Percentiles rank a stretch among this genome's conserved stretches.
phyloP scores from a whole-genome alignment of 2,329 filamentous ascomycete genomes.

The Cryoendolithus antarcticus region DNA sequence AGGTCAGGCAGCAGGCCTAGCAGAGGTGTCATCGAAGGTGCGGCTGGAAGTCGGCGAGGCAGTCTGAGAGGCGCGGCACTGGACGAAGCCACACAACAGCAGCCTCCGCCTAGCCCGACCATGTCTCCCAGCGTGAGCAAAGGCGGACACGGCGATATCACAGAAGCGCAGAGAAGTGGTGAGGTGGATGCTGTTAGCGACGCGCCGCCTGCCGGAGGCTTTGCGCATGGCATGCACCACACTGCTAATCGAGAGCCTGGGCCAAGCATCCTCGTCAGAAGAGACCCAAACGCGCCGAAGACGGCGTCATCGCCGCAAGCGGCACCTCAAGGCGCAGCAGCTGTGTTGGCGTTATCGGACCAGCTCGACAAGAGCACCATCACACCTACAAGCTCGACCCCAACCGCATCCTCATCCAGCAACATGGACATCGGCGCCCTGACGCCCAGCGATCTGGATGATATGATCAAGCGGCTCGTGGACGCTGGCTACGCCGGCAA shows the following conservation, averaged over 20 bases:
- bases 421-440: constrained; percentile 77
- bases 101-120: constrained; percentile 70
- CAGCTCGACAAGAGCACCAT: constrained; percentile 3
- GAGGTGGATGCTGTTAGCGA: constrained; percentile 95
- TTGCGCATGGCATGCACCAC: constrained; percentile 37
- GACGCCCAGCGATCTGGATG: constrained; percentile 86
- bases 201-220: constrained; percentile 58
- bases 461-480: constrained; percentile 88
- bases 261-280: constrained; percentile 80
- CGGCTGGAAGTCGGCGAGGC: constrained; percentile 27
- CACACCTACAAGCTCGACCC: constrained; percentile 3
- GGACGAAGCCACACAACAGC: constrained; percentile 24
- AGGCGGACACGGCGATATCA: constrained; percentile 63
- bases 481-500: constrained; percentile 95
- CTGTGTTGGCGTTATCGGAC: constrained; percentile 14
- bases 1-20: constrained; percentile 20
- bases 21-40: constrained; percentile 18
- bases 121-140: constrained; percentile 58
- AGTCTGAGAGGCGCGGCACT: constrained; percentile 11
- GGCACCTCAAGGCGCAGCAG: constrained; percentile 16
- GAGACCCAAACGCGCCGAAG: constrained; percentile 40
- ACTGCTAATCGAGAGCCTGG: constrained; percentile 53
- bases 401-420: constrained; percentile 33
- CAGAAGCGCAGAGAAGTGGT: constrained; percentile 68
- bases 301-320: constrained; percentile 2